Percentiles rank a stretch among this genome's conserved stretches.
Conservation (phyloP, 805 yeast genomes). For the Ogataea sp. region DNA sequence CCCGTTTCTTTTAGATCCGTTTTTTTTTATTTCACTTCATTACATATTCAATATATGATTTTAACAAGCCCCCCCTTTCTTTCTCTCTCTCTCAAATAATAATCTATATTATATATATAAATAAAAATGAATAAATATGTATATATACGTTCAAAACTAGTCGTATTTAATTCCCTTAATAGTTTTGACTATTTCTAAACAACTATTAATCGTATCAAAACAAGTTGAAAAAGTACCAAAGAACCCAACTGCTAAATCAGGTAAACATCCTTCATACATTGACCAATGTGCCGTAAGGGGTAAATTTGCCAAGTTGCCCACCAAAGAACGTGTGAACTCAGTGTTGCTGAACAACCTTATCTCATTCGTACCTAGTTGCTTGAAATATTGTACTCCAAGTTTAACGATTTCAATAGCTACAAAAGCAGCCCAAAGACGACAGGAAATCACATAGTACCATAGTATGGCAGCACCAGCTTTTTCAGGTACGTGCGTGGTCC, state of each 20-base stretch:
- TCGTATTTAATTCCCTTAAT: constrained; percentile 6
- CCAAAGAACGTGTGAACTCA: constrained; percentile 10
- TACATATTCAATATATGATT: too few species aligned
- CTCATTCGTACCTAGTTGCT: constrained; percentile 4
- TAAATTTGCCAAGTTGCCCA: constrained; percentile 25
- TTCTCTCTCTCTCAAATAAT: too few species aligned
- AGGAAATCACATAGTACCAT: constrained; percentile 25
- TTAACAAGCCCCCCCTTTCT: too few species aligned
- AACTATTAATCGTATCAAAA: constrained; percentile 15
- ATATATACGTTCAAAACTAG: neutral
- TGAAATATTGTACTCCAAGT: constrained; percentile 2
- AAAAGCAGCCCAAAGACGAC: constrained; percentile 27
- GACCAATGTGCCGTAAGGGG: constrained; percentile 33
- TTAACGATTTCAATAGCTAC: constrained; percentile 25
- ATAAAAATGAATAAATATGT: constrained; percentile 1
- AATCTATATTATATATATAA: too few species aligned
- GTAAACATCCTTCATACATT: constrained; percentile 23
- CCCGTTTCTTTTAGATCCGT: neutral
- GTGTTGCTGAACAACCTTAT: constrained; percentile 5
- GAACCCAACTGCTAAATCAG: constrained; percentile 24
- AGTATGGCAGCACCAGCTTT: constrained; percentile 3
- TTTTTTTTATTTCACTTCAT: too few species aligned
- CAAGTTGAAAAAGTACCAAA: constrained; percentile 24
- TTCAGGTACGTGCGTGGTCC: constrained; percentile 15
- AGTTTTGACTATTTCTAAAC: constrained; percentile 11